A percentile compares a stretch with the other conserved stretches of the same genome.
Conservation (phyloP, 768 basidiomycete genomes). For the Calvatia gigantea region DNA sequence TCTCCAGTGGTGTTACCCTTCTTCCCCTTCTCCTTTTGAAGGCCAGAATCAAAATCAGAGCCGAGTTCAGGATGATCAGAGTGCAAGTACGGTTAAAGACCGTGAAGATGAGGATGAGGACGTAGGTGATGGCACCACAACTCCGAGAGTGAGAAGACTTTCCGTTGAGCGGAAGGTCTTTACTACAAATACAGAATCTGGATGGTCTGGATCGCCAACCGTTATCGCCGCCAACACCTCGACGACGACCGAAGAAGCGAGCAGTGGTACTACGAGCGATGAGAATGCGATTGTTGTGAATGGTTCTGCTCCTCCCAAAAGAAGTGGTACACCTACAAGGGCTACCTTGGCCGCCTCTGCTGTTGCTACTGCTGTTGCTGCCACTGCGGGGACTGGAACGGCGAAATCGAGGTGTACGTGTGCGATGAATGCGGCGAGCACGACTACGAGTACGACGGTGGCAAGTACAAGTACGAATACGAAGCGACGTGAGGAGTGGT, state of each 20-base stretch:
- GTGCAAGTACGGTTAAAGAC: background rate
- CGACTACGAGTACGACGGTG: background rate
- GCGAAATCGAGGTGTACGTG: background rate
- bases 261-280: background rate
- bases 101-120: background rate
- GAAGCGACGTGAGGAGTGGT: constrained; percentile 2
- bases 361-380: too few relatives aligned
- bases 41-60: background rate
- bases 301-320: background rate
- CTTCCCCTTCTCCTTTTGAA: background rate
- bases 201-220: background rate
- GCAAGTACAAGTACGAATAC: background rate
- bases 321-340: background rate
- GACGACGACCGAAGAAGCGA: background rate
- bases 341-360: too few relatives aligned
- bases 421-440: background rate
- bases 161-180: constrained; percentile 1
- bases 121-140: background rate
- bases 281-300: background rate
- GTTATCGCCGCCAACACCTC: too few relatives aligned
- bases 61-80: background rate
- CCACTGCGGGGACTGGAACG: background rate
- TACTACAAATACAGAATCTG: background rate
- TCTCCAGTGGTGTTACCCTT: background rate
- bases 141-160: background rate